A percentile compares a stretch with the other conserved stretches of the same genome.
phyloP scores from a whole-genome alignment of 768 basidiomycete species.

The Strobilomyces dryophilus region DNA sequence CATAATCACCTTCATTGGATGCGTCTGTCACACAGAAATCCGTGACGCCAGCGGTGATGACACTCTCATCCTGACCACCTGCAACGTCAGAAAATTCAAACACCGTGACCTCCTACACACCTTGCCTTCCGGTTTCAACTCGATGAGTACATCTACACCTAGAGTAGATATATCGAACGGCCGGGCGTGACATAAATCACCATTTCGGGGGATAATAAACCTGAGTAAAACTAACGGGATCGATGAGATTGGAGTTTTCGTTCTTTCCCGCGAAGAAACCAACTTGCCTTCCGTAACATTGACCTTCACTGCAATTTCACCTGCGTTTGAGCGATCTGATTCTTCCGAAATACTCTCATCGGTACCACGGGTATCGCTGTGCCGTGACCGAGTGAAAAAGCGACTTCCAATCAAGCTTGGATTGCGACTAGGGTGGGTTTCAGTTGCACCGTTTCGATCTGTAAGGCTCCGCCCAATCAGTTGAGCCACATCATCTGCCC shows the following conservation, averaged over 20 bases:
- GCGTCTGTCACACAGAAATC: conserved; percentile 56
- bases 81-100: conserved; percentile 2
- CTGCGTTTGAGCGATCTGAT: conserved; percentile 18
- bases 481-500: conserved; percentile 83
- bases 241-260: background rate
- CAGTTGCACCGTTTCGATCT: conserved; percentile 19
- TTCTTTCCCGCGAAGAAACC: background rate
- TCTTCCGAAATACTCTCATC: conserved; percentile 37
- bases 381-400: conserved; percentile 53
- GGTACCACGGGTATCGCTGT: conserved; percentile 37
- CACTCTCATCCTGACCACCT: conserved; percentile 58
- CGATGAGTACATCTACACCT: conserved; percentile 59
- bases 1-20: conserved; percentile 28
- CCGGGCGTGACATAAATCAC: conserved; percentile 26
- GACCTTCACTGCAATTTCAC: conserved; percentile 50
- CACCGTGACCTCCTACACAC: conserved; percentile 34
- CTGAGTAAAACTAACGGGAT: conserved; percentile 35
- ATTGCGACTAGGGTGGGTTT: conserved; percentile 44
- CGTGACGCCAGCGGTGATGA: conserved; percentile 59
- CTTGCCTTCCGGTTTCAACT: conserved; percentile 69
- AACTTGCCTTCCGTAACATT: conserved; percentile 40
- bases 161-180: conserved; percentile 59
- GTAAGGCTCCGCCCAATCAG: conserved; percentile 47
- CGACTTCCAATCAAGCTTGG: conserved; percentile 75
- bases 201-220: conserved; percentile 47